These are phyloP conservation scores for Rutstroemia sp. DNA, from an alignment of 2,329 filamentous ascomycete genomes.

Conservation along the genomic window DNA sequence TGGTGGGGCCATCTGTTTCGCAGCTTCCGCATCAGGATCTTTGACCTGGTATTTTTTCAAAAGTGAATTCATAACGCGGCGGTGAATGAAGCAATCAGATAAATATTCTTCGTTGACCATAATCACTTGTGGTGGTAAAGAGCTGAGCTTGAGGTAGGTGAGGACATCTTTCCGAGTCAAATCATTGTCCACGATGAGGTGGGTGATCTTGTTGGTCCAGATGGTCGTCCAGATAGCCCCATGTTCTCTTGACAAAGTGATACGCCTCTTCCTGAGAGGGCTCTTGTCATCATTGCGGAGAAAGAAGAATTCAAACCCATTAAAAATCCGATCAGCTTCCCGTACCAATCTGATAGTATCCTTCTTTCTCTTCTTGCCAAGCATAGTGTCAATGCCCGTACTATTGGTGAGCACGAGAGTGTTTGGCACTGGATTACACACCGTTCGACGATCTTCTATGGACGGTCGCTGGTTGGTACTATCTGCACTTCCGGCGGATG, in stretches of 20 bases:
- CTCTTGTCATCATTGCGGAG: constrained; percentile 74
- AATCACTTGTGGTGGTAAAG: constrained; percentile 34
- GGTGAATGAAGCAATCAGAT: constrained; percentile 57
- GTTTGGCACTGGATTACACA: constrained; percentile 21
- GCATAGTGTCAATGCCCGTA: constrained; percentile 22
- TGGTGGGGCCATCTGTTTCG: neutral
- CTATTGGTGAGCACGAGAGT: constrained; percentile 22
- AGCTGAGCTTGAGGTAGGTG: constrained; percentile 38
- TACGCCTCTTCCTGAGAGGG: constrained; percentile 59
- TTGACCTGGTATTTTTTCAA: constrained; percentile 51
- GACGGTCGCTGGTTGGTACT: constrained; percentile 4
- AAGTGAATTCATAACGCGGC: constrained; percentile 48
- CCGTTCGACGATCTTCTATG: constrained; percentile 13
- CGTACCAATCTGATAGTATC: constrained; percentile 37
- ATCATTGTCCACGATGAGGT: constrained; percentile 70
- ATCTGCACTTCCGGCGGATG: neutral
- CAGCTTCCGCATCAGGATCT: constrained; percentile 4
- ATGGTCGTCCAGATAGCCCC: constrained; percentile 65
- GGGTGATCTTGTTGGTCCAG: constrained; percentile 54
- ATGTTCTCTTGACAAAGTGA: constrained; percentile 65
- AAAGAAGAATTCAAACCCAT: constrained; percentile 61
- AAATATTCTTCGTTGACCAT: constrained; percentile 65
- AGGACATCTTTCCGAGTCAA: constrained; percentile 59
- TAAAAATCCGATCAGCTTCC: constrained; percentile 51
- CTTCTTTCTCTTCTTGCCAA: constrained; percentile 17